Conservation (phyloP, 768 basidiomycete genomes). For the Gymnopilus junonius region DNA sequence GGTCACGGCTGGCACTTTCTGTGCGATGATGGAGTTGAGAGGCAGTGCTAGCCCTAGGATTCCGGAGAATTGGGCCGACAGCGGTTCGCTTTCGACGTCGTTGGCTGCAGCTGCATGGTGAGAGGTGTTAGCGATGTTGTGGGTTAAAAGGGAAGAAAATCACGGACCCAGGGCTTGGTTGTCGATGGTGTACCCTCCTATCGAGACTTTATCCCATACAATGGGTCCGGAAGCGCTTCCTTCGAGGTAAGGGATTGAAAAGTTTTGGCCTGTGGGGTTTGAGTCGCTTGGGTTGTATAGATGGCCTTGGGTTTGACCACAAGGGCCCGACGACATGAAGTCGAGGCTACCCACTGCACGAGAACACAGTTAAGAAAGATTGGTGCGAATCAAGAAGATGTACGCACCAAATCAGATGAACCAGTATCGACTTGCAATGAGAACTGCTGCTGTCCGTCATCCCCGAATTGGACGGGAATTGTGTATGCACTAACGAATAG, state of each 20-base stretch:
- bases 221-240: slow-evolving; percentile 66
- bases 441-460: slow-evolving; percentile 48
- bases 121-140: not conserved
- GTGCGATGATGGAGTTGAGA: slow-evolving; percentile 67
- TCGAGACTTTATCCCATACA: slow-evolving; percentile 65
- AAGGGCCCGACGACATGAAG: slow-evolving; percentile 62
- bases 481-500: slow-evolving; percentile 58
- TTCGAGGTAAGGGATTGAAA: slow-evolving; percentile 61
- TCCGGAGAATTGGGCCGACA: slow-evolving; percentile 61
- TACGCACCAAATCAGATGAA: slow-evolving; percentile 72
- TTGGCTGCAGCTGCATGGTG: slow-evolving; percentile 57
- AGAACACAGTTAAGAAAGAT: not conserved
- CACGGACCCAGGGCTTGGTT: slow-evolving; percentile 76
- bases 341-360: slow-evolving; percentile 76
- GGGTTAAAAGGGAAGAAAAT: not conserved
- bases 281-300: slow-evolving; percentile 62
- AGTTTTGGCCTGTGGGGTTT: slow-evolving; percentile 42
- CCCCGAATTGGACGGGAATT: slow-evolving; percentile 60
- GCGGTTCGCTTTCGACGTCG: slow-evolving; percentile 57
- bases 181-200: slow-evolving; percentile 68
- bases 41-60: slow-evolving; percentile 81
- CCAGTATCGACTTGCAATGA: slow-evolving; percentile 81
- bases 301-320: slow-evolving; percentile 47
- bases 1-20: slow-evolving; percentile 49
- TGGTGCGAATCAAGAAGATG: slow-evolving; percentile 7